These are phyloP conservation scores for Ichthyophthirius multifiliis DNA, from an alignment of 169 alveolate species.

Conservation along the genomic window DNA sequence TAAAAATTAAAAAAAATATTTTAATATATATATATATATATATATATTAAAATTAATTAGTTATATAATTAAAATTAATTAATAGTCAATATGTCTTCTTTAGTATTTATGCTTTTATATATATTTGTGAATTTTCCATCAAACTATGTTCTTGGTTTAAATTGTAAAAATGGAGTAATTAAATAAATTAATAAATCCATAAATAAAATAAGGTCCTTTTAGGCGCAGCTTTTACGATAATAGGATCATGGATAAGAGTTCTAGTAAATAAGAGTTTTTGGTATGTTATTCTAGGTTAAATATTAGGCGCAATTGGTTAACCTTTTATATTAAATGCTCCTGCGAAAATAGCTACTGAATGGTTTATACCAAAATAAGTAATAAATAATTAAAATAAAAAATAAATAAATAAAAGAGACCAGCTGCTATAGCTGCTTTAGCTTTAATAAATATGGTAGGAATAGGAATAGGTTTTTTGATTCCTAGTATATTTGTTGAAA, in stretches of 20 bases:
- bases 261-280: conserved; percentile 9
- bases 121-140: background rate
- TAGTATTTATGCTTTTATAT: background rate
- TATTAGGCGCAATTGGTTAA: conserved; percentile 2
- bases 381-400: background rate
- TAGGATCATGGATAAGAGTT: conserved; percentile 3
- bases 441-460: conserved; percentile 3
- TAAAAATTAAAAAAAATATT: background rate
- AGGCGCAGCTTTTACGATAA: background rate
- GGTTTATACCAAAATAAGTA: conserved; percentile 8
- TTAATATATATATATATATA: background rate
- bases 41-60: background rate
- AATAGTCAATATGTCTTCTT: background rate
- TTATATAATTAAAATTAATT: background rate
- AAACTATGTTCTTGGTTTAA: background rate
- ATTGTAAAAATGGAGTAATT: conserved; percentile 5
- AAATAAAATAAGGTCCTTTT: background rate
- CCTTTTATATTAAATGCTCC: conserved; percentile 12
- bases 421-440: background rate
- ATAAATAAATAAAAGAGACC: background rate
- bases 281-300: conserved; percentile 8
- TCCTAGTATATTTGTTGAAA: background rate
- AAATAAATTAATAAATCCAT: background rate
- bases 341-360: conserved; percentile 3
- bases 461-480: conserved; percentile 6